These are phyloP conservation scores for Camellia granthamiana DNA, from an alignment of 148 eudicot species.

Conservation along the genomic window DNA sequence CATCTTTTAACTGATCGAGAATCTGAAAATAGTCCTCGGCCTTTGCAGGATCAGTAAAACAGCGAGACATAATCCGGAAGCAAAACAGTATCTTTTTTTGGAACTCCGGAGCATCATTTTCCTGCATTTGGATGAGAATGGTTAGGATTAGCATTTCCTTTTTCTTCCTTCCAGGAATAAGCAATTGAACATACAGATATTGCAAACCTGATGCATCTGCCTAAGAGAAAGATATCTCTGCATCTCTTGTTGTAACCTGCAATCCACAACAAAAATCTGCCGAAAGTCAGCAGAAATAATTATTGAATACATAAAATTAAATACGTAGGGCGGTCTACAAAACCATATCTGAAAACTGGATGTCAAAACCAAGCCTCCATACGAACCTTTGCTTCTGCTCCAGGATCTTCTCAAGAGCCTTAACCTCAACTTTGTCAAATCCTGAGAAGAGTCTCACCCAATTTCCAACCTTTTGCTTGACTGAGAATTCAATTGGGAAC, in stretches of 20 bases:
- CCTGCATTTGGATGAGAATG: slow-evolving; percentile 46
- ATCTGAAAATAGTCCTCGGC: slow-evolving; percentile 78
- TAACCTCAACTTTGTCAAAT: slow-evolving; percentile 89
- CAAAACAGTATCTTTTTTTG: slow-evolving; percentile 62
- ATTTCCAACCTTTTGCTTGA: slow-evolving; percentile 57
- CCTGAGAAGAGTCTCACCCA: slow-evolving; percentile 70
- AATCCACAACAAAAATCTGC: slow-evolving; percentile 28
- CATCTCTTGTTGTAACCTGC: slow-evolving; percentile 97
- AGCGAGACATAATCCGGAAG: slow-evolving; percentile 83
- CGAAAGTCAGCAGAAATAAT: slow-evolving; percentile 27
- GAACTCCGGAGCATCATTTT: slow-evolving; percentile 57
- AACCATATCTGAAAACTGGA: neutral
- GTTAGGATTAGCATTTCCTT: slow-evolving; percentile 11
- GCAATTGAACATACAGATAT: slow-evolving; percentile 4
- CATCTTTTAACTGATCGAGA: slow-evolving; percentile 93
- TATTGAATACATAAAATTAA: neutral
- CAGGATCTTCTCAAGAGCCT: slow-evolving; percentile 87
- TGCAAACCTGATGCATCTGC: slow-evolving; percentile 72
- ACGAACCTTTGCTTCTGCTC: slow-evolving; percentile 95
- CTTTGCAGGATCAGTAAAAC: slow-evolving; percentile 72
- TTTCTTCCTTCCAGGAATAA: neutral
- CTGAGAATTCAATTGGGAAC: slow-evolving; percentile 70
- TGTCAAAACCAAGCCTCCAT: slow-evolving; percentile 12
- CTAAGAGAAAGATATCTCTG: slow-evolving; percentile 81
- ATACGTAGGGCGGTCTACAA: neutral